phyloP scores from a whole-genome alignment of 371 early-diverging fungal genomes.

The Choanephora cucurbitarum region DNA sequence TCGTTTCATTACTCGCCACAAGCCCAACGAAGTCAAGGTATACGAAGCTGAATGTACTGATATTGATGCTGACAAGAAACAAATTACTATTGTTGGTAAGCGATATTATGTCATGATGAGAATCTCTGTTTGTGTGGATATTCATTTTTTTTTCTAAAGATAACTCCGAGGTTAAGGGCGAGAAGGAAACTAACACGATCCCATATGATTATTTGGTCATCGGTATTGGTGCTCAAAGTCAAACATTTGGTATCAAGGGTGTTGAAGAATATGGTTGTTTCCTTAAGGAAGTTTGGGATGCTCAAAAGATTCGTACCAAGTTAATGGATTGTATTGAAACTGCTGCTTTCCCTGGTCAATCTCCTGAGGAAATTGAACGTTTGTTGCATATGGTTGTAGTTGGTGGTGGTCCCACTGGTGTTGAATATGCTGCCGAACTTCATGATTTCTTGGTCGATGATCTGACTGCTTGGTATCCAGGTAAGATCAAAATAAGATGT shows the following conservation, averaged over 20 bases:
- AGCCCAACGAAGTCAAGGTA: constrained; percentile 79
- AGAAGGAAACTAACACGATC: constrained; percentile 57
- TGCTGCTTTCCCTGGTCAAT: constrained; percentile 82
- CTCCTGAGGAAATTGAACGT: constrained; percentile 77
- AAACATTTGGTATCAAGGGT: constrained; percentile 89
- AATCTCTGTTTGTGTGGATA: constrained; percentile 22
- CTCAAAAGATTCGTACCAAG: constrained; percentile 83
- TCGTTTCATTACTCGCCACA: constrained; percentile 87
- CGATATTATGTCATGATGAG: constrained; percentile 9
- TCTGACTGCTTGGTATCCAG: constrained; percentile 83
- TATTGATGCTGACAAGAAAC: constrained; percentile 78
- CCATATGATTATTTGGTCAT: constrained; percentile 90
- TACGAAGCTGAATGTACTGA: constrained; percentile 88
- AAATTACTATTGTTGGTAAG: constrained; percentile 72
- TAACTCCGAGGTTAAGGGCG: constrained; percentile 74
- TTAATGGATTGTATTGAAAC: constrained; percentile 91
- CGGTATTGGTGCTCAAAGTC: constrained; percentile 88
- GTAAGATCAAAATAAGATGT: constrained; percentile 22
- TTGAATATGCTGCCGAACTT: constrained; percentile 94
- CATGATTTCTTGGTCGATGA: constrained; percentile 92
- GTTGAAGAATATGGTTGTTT: constrained; percentile 86
- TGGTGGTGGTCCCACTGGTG: constrained; percentile 96
- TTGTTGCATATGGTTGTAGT: constrained; percentile 93
- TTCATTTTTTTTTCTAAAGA: constrained; percentile 32
- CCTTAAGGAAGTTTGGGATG: constrained; percentile 90